Base-by-base conservation (phyloP, 1,139 yeast genomes). In the Sugiyamaella castrensis region DNA sequence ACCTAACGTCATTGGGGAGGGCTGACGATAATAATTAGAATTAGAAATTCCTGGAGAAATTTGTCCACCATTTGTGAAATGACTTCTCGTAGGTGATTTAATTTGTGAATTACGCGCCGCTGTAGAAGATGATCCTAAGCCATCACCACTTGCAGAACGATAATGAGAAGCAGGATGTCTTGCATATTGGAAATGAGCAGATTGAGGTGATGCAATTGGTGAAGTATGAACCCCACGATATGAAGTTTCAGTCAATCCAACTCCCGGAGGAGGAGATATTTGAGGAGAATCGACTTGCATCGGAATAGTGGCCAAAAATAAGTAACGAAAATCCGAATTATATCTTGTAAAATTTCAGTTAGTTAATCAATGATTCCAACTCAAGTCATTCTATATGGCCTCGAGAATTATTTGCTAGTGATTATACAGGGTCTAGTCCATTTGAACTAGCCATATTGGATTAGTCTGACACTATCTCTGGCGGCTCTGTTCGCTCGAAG, bases 151-250 rank as follows among this genome's bases (percentile, higher is more conserved):
- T 19, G 43, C 38, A 5, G 50, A 16, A 9, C 50, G 24, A 35
- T 42, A 47, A 32, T 47, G 50, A 34, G 50, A 46, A 12, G 28
- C 40, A n/a, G 50, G 50, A 15, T 43, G 47, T 8, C 50, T 30
- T 11, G 50, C 50, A 26, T 47, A 47, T 19, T 38, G 39, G 33
- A 47, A 42, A 15, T 34, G 39, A 13, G 39, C 26, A 4, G 43
- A 16, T 11, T n/a, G 38, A 13, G 45, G 39, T 13, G 48, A 37
- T 11, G 48, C 19, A 6, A 31, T 28, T 15, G 49, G 49, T 12
- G 49, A 40, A 3, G 33, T 31, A 24, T 35, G 24, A 32, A n/a
- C 32, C 28, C 38, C 39, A 13, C 46, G 30, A 29, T 26, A 36
- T 12, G 38, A 8, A 26, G 33, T 34, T 13, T 34, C 12, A 37